These are phyloP conservation scores for Dillenia turbinata DNA, from an alignment of 164 flowering plant species.

Conservation along the genomic window DNA sequence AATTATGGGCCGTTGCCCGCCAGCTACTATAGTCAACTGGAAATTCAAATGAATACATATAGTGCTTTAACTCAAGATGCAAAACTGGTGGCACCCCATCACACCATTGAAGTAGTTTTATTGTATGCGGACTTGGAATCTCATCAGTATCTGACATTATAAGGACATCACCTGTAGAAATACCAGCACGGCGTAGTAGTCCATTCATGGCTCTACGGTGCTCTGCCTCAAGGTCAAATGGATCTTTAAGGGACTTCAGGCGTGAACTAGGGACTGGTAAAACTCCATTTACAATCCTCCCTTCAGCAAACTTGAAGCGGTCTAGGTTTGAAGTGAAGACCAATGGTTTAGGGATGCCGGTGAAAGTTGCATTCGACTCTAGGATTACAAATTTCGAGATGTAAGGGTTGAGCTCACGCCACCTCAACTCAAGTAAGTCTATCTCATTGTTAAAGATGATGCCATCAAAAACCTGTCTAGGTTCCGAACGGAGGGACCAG, in stretches of 20 bases:
- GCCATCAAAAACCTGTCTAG: slow-evolving; percentile 46
- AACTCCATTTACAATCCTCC: slow-evolving; percentile 32
- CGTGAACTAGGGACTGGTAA: slow-evolving; percentile 21
- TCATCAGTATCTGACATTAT: slow-evolving; percentile 56
- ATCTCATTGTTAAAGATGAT: slow-evolving; percentile 58
- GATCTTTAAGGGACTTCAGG: slow-evolving; percentile 24
- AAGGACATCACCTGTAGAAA: slow-evolving; percentile 37
- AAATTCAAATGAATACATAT: slow-evolving; percentile 59
- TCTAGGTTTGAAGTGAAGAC: slow-evolving; percentile 29
- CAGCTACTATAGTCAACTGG: slow-evolving; percentile 59
- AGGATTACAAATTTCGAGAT: slow-evolving; percentile 45
- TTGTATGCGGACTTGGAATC: slow-evolving; percentile 51
- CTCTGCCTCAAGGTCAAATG: slow-evolving; percentile 34
- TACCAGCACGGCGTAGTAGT: slow-evolving; percentile 35
- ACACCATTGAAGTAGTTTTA: slow-evolving; percentile 49
- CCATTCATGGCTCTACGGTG: slow-evolving; percentile 44
- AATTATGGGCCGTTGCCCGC: slow-evolving; percentile 42
- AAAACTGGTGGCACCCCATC: slow-evolving; percentile 37
- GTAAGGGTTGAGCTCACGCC: slow-evolving; percentile 44
- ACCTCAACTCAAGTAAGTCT: slow-evolving; percentile 48
- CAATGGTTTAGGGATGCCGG: slow-evolving; percentile 56
- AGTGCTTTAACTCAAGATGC: slow-evolving; percentile 49
- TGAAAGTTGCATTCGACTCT: slow-evolving; percentile 57
- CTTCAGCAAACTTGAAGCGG: slow-evolving; percentile 37
- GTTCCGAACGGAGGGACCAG: slow-evolving; percentile 42